Evolutionary conservation across 805 yeast species (phyloP), one percentile per base, ranked within the genome.

Genomic region (Saccharomycopsis sp.): DNA sequence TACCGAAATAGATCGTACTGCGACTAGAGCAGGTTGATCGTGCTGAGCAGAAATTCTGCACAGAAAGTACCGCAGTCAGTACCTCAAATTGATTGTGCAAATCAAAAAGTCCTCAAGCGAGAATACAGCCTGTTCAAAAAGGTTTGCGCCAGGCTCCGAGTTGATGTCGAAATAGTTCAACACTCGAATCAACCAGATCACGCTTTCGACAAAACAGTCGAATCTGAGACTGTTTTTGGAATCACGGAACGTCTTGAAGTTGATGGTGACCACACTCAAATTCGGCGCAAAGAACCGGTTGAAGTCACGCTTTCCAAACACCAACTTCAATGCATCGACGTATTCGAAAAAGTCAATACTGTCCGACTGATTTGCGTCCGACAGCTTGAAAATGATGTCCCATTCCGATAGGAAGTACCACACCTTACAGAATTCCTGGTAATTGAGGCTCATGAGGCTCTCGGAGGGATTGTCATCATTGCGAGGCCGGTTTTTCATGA

Each of bases 201-300:
- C 53, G 34, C 60, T 57, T 18, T 57, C 60, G 40, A 54, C 57
- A 57, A 57, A 57, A 15, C 34, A 20, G 21, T 53, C 57, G 54
- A 57, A 57, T 14, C 50, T 12, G 41, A 57, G 12, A 34, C 24
- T 40, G 4, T 52, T 18, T 3, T 15, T 14, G 12, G 5, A 46
- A 15, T 53, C 55, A 21, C 55, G 41, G 37, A 57, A 57, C 9
- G 51, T 46, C 37, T 51, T 57, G 37, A 57, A 57, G 20, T 50
- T 51, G 15, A 51, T 21, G 4, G 58, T 44, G 4, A 51, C 55
- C 5, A 57, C 54, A 15, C 23, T 54, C 41, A 55, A 48, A 34
- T 57, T 55, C 8, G 34, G 24, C 18, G 54, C 3, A n/a, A 57
- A 51, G 15, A 41, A 50, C 2, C 44, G 7, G 21, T 44, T 46